Evolutionary conservation across 306 rosid species (phyloP).

Genomic region (Astragalus glycyphyllos): DNA sequence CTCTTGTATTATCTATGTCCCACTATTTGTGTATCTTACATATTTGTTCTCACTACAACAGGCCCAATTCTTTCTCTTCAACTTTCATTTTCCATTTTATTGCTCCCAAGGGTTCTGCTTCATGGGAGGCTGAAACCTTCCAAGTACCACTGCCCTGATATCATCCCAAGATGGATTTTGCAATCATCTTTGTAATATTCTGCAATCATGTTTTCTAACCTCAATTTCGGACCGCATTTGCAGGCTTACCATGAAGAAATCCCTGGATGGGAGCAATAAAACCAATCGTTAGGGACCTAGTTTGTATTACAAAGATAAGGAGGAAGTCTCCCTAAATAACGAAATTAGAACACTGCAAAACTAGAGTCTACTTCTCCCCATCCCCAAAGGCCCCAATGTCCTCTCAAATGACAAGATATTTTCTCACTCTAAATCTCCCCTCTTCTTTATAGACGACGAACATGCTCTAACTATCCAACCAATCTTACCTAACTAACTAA

Average conservation of each 20-base stretch:
- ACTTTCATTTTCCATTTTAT: slow-evolving; percentile 7
- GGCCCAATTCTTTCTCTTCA: background rate
- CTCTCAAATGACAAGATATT: background rate
- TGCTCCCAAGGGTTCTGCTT: slow-evolving; percentile 2
- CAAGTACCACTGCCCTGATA: background rate
- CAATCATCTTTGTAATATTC: slow-evolving; percentile 6
- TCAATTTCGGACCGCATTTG: background rate
- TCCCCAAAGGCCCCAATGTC: background rate
- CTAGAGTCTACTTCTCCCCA: background rate
- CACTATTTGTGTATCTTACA: background rate
- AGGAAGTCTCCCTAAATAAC: background rate
- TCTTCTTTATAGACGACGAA: background rate
- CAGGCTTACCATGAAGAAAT: background rate
- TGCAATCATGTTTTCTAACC: slow-evolving; percentile 10
- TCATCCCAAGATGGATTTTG: background rate
- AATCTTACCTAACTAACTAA: background rate
- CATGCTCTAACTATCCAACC: background rate
- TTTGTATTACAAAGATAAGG: background rate
- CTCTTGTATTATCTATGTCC: background rate
- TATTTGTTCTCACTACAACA: background rate
- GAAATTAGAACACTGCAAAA: background rate
- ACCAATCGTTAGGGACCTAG: background rate
- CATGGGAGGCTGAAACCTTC: slow-evolving; percentile 1
- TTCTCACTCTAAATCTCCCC: background rate
- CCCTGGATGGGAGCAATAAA: slow-evolving; percentile 6